These are phyloP conservation scores for Colletotrichum brevisporum DNA, from an alignment of 2,329 filamentous ascomycete species.

Conservation along the genomic window DNA sequence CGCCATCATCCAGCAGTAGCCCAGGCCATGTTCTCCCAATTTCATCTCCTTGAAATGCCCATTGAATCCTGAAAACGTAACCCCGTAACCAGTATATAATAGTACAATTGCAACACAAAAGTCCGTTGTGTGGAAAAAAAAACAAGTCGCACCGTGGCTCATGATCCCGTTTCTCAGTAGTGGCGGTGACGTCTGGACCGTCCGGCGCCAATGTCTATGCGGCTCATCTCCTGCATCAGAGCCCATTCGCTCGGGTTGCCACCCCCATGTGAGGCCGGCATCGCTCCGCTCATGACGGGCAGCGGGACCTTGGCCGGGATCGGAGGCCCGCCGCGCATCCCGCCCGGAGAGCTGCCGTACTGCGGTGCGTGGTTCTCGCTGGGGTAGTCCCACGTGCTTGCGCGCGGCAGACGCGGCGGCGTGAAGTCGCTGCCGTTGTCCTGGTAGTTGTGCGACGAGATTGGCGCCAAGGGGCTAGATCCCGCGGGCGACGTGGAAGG, in stretches of 20 bases:
- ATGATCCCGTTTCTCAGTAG: constrained; percentile 48
- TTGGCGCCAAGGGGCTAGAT: constrained; percentile 66
- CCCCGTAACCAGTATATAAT: constrained; percentile 17
- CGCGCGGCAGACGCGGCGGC: constrained; percentile 59
- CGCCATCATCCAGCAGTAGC: not conserved
- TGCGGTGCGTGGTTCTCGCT: constrained; percentile 65
- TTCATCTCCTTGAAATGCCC: not conserved
- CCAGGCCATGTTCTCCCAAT: constrained; percentile 26
- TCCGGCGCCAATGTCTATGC: constrained; percentile 75
- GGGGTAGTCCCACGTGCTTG: constrained; percentile 67
- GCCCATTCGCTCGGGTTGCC: constrained; percentile 66
- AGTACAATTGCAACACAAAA: constrained; percentile 29
- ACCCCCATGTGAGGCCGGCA: constrained; percentile 48
- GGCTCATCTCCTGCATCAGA: constrained; percentile 79
- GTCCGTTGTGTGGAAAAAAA: not conserved
- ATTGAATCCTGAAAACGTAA: constrained; percentile 16
- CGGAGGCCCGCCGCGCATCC: constrained; percentile 60
- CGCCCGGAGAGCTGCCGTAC: constrained; percentile 49
- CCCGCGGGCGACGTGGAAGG: constrained; percentile 54
- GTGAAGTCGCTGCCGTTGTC: constrained; percentile 58
- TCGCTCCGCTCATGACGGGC: constrained; percentile 58
- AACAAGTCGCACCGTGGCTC: constrained; percentile 8
- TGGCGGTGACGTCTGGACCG: constrained; percentile 66
- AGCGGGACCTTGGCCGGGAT: constrained; percentile 81
- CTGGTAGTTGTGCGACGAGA: constrained; percentile 66